Conservation (phyloP, 371 early-diverging fungal species). For the Batkoa obscura region DNA sequence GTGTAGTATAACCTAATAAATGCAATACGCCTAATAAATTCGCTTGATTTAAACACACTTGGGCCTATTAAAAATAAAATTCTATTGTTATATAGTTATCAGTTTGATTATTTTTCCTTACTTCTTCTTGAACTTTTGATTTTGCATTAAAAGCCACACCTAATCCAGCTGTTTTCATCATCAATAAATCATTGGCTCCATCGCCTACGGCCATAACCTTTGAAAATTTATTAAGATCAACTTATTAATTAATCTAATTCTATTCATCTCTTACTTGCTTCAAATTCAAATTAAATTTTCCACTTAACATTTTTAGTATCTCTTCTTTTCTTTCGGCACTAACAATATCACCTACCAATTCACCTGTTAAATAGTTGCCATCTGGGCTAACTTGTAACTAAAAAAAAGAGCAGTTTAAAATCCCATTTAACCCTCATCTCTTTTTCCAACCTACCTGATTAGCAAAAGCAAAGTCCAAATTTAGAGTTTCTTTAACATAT, state of each 20-base stretch:
- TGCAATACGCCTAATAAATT: too few relatives aligned
- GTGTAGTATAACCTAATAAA: too few relatives aligned
- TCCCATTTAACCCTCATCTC: not conserved
- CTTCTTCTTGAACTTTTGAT: conserved; percentile 79
- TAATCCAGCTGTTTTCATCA: conserved; percentile 90
- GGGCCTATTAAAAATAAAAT: too few relatives aligned
- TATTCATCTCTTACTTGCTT: conserved; percentile 31
- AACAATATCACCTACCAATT: conserved; percentile 71
- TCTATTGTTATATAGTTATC: not conserved
- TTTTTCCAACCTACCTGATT: conserved; percentile 39
- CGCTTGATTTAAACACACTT: too few relatives aligned
- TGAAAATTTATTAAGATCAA: not conserved
- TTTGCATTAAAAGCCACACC: conserved; percentile 99
- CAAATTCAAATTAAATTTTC: conserved; percentile 74
- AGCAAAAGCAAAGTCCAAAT: conserved; percentile 91
- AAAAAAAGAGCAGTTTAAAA: conserved; percentile 5
- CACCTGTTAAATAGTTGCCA: conserved; percentile 63
- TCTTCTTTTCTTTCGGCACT: conserved; percentile 87
- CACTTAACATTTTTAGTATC: conserved; percentile 80
- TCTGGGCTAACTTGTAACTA: conserved; percentile 64
- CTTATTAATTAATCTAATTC: not conserved
- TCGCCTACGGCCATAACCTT: conserved; percentile 96
- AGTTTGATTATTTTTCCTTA: conserved; percentile 20
- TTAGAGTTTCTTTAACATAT: conserved; percentile 72
- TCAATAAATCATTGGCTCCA: conserved; percentile 97